Evolutionary conservation across 2,329 filamentous ascomycete species (phyloP), one percentile per base, ranked within the genome.

Genomic region (Exophiala viscosa): DNA sequence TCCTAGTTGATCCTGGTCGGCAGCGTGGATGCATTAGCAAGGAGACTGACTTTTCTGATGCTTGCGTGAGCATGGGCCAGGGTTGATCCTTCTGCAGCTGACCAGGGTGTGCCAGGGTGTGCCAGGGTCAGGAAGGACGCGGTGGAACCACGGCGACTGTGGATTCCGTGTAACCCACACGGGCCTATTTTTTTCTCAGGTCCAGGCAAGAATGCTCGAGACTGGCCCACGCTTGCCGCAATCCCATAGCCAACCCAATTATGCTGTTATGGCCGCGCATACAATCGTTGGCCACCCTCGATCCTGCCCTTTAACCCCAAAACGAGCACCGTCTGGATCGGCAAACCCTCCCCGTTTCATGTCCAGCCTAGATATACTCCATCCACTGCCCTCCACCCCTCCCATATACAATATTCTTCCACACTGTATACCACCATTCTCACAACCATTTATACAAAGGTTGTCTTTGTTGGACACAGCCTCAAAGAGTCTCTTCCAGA

Each of bases 141-240:
- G 13, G 45, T 51, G 53, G 56, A 50, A 59, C 49, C 56, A 54
- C 56, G 56, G 56, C 46, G 56, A 53, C 35, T 54, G 52, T 47
- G 53, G 52, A 34, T 50, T 47, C 56, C 56, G 56, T 50, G 56
- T 55, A 39, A 54, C 52, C 45, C 50, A 50, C 28, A 47, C 28
- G 14, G 41, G 31, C 20, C 28, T 43, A 23, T 36, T 44, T n/a
- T 39, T 41, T 15, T 18, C 44, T 50, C 46, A 40, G 39, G 23
- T 43, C 18, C 18, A 48, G 42, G 41, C 39, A 58, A 42, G 55
- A 58, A 58, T 58, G 55, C 55, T 54, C 48, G 38, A 49, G 51
- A 52, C 45, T 43, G 50, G 50, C 50, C 44, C 23, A 45, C 34
- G 31, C 47, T 47, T 17, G 18, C 34, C 46, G 42, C 17, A 41